phyloP scores from a whole-genome alignment of 2,329 filamentous ascomycete genomes.

The Gliomastix tumulicola region DNA sequence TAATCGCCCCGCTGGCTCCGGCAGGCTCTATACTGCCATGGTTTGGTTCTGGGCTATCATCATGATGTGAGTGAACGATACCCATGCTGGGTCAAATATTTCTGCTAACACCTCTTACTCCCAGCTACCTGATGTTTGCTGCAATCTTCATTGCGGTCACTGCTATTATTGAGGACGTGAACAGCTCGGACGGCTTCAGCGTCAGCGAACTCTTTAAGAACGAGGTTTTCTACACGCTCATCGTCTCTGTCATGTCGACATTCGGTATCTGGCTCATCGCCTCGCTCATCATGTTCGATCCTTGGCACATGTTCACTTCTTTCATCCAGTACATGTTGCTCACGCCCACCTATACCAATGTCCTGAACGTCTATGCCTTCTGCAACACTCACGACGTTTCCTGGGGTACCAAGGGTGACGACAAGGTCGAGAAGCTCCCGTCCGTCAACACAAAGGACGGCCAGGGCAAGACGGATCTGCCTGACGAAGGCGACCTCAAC shows the following conservation, averaged over 20 bases:
- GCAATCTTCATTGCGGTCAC: slow-evolving; percentile 89
- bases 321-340: slow-evolving; percentile 92
- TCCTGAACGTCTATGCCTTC: slow-evolving; percentile 98
- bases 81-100: neutral
- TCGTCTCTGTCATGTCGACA: slow-evolving; percentile 86
- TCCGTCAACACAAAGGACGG: slow-evolving; percentile 86
- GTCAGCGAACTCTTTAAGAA: slow-evolving; percentile 75
- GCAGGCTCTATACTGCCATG: slow-evolving; percentile 91
- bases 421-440: slow-evolving; percentile 86
- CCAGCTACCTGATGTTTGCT: slow-evolving; percentile 84
- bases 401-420: slow-evolving; percentile 97
- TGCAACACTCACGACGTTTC: slow-evolving; percentile 98
- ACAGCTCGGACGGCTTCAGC: slow-evolving; percentile 54
- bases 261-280: slow-evolving; percentile 90
- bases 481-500: slow-evolving; percentile 91
- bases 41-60: slow-evolving; percentile 97
- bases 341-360: slow-evolving; percentile 95
- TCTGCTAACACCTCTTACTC: slow-evolving; percentile 11
- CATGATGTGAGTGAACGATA: slow-evolving; percentile 62
- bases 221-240: slow-evolving; percentile 83
- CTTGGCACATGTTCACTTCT: slow-evolving; percentile 98
- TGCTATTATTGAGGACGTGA: slow-evolving; percentile 68
- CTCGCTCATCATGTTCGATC: slow-evolving; percentile 91
- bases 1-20: slow-evolving; percentile 90
- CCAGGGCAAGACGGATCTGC: slow-evolving; percentile 85